Evolutionary conservation across 169 alveolate species (phyloP).

Genomic region (Babesia microti): DNA sequence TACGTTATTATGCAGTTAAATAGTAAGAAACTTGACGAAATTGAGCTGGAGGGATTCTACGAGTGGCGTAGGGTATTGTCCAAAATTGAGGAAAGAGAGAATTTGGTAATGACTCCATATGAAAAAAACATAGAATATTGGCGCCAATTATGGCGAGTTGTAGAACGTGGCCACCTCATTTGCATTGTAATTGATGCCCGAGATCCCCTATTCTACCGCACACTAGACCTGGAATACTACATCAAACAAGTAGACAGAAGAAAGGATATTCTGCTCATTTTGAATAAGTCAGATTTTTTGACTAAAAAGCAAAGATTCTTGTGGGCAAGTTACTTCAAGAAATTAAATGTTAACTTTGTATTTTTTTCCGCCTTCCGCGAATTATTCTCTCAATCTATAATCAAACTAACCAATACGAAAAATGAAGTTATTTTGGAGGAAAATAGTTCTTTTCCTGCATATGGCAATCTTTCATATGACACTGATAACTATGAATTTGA

Average conservation of each 20-base stretch:
- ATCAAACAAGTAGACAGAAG: constrained; percentile 76
- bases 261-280: constrained; percentile 72
- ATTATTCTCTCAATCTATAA: not conserved
- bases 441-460: too few relatives aligned
- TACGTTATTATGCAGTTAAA: constrained; percentile 19
- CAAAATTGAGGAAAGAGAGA: constrained; percentile 77
- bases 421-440: too few relatives aligned
- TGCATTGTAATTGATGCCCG: constrained; percentile 94
- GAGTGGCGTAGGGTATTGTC: constrained; percentile 58
- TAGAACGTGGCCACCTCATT: constrained; percentile 86
- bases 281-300: constrained; percentile 90
- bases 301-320: constrained; percentile 72
- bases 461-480: too few relatives aligned
- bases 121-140: constrained; percentile 97
- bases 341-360: constrained; percentile 67
- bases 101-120: constrained; percentile 89
- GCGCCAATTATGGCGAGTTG: constrained; percentile 97
- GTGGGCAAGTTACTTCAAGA: constrained; percentile 82
- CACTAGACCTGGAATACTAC: constrained; percentile 77
- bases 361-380: constrained; percentile 79
- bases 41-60: constrained; percentile 49
- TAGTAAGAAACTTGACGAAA: constrained; percentile 37
- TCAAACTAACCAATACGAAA: too few relatives aligned
- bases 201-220: constrained; percentile 88
- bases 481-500: constrained; percentile 8